Evolutionary conservation across 169 alveolate genomes (phyloP).

Genomic region (Ichthyophthirius multifiliis): DNA sequence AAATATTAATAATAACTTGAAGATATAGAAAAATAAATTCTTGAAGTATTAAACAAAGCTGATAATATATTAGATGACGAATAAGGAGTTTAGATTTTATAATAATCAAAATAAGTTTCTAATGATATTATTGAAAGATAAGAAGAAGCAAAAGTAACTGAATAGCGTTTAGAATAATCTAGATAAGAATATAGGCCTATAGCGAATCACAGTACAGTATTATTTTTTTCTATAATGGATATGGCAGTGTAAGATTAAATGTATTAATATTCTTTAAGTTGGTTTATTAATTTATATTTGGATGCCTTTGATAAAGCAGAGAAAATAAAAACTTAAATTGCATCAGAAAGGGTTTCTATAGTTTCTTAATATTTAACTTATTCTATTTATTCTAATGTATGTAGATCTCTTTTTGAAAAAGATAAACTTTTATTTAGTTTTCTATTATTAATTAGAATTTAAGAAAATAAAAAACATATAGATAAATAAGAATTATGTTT

Average conservation of each 20-base stretch:
- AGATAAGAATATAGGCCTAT: conserved; percentile 72
- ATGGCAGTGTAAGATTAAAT: conserved; percentile 58
- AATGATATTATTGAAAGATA: conserved; percentile 71
- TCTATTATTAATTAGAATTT: conserved; percentile 57
- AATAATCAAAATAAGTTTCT: conserved; percentile 63
- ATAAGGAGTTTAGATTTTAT: conserved; percentile 55
- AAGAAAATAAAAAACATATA: conserved; percentile 53
- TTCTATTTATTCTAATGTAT: conserved; percentile 68
- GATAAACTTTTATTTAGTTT: conserved; percentile 78
- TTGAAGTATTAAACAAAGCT: conserved; percentile 69
- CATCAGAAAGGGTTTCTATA: conserved; percentile 60
- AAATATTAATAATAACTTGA: conserved; percentile 68
- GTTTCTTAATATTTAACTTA: conserved; percentile 65
- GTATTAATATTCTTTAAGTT: conserved; percentile 80
- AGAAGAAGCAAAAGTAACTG: conserved; percentile 71
- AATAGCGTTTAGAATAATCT: conserved; percentile 65
- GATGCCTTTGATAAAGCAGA: conserved; percentile 70
- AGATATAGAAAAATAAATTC: conserved; percentile 80
- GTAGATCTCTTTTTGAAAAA: conserved; percentile 75
- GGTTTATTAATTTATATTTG: conserved; percentile 69
- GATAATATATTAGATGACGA: conserved; percentile 63
- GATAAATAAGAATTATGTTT: conserved; percentile 53
- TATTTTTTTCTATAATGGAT: conserved; percentile 76
- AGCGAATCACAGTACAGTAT: conserved; percentile 66
- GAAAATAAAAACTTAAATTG: conserved; percentile 48